phyloP scores from a whole-genome alignment of 2,329 filamentous ascomycete genomes.

The Monosporascus sp. region DNA sequence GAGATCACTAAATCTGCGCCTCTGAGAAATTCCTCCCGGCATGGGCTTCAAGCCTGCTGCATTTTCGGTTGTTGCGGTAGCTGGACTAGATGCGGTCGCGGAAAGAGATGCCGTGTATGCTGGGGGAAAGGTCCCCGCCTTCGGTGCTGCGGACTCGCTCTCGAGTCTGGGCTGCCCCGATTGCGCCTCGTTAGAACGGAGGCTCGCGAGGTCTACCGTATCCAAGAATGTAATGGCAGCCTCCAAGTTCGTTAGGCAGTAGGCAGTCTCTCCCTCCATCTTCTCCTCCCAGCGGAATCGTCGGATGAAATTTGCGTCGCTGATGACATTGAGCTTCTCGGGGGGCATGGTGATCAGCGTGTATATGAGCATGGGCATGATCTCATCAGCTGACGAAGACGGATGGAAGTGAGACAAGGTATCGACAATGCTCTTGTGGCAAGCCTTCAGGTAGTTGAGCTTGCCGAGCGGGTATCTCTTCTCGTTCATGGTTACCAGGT shows the following conservation, averaged over 20 bases:
- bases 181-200: slow-evolving; percentile 73
- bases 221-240: slow-evolving; percentile 91
- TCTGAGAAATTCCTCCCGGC: slow-evolving; percentile 38
- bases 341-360: slow-evolving; percentile 86
- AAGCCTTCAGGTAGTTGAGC: slow-evolving; percentile 78
- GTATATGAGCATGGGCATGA: slow-evolving; percentile 94
- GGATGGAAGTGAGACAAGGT: slow-evolving; percentile 64
- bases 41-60: slow-evolving; percentile 27
- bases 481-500: slow-evolving; percentile 76
- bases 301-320: slow-evolving; percentile 93
- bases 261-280: slow-evolving; percentile 88
- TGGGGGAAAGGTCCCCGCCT: slow-evolving; percentile 51
- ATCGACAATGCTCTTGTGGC: slow-evolving; percentile 93
- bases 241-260: slow-evolving; percentile 93
- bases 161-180: slow-evolving; percentile 59
- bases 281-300: slow-evolving; percentile 81
- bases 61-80: slow-evolving; percentile 27
- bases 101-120: slow-evolving; percentile 46
- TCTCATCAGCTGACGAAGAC: slow-evolving; percentile 91
- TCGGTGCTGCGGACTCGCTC: slow-evolving; percentile 42
- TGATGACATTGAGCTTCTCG: slow-evolving; percentile 81
- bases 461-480: slow-evolving; percentile 88
- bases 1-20: slow-evolving; percentile 75
- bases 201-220: slow-evolving; percentile 86
- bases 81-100: slow-evolving; percentile 23